Conservation (phyloP, 2,329 filamentous ascomycete species). For the Fusarium newnesense region DNA sequence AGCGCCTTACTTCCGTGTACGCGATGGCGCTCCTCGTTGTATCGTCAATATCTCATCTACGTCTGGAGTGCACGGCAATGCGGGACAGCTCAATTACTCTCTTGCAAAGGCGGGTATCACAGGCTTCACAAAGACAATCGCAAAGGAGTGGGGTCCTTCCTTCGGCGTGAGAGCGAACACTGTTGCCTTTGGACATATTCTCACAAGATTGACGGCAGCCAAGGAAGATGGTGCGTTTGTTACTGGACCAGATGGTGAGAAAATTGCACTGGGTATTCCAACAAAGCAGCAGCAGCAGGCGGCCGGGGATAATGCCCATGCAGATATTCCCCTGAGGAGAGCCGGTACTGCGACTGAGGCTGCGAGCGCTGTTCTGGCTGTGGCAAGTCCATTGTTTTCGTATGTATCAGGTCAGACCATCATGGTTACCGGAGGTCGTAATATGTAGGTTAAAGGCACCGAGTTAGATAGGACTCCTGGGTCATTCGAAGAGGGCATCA, state of each 20-base stretch:
- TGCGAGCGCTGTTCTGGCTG: conserved; percentile 78
- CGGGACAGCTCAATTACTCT: conserved; percentile 90
- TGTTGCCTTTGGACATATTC: conserved; percentile 84
- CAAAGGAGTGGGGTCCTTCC: conserved; percentile 88
- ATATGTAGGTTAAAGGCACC: conserved; percentile 55
- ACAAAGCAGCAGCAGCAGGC: conserved; percentile 65
- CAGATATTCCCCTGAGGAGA: conserved; percentile 82
- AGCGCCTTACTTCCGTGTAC: conserved; percentile 87
- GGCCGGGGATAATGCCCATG: conserved; percentile 56
- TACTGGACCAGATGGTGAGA: conserved; percentile 78
- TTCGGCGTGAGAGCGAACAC: conserved; percentile 88
- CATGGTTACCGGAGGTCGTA: conserved; percentile 81
- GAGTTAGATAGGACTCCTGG: neutral
- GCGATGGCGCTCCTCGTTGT: conserved; percentile 80
- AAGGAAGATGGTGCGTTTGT: conserved; percentile 88
- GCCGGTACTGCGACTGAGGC: conserved; percentile 84
- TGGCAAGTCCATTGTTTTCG: conserved; percentile 83
- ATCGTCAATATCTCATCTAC: conserved; percentile 89
- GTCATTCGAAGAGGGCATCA: neutral
- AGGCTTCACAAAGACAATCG: conserved; percentile 88
- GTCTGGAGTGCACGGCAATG: conserved; percentile 85
- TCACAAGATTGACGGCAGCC: conserved; percentile 81
- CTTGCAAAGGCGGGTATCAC: conserved; percentile 85
- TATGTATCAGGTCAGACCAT: conserved; percentile 91
- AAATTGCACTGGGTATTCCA: conserved; percentile 80